These are phyloP conservation scores for Lactarius akahatsu DNA, from an alignment of 768 basidiomycete genomes.

Conservation along the genomic window DNA sequence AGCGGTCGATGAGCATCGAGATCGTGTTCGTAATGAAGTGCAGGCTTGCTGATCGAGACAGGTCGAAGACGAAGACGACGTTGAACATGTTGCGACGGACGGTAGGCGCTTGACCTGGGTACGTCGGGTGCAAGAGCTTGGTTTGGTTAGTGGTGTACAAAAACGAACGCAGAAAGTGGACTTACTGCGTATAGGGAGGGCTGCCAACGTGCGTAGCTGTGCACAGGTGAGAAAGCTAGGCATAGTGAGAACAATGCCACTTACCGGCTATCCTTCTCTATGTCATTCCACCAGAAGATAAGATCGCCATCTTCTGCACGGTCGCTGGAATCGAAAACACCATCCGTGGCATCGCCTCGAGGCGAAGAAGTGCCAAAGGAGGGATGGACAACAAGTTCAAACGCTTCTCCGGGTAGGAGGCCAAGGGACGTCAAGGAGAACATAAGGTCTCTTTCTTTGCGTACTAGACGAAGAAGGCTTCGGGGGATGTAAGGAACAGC, in stretches of 20 bases:
- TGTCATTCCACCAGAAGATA: slow-evolving; percentile 89
- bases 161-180: slow-evolving; percentile 1
- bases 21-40: slow-evolving; percentile 65
- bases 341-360: slow-evolving; percentile 55
- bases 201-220: slow-evolving; percentile 53
- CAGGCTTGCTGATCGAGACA: slow-evolving; percentile 60
- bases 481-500: not conserved
- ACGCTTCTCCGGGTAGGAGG: slow-evolving; percentile 59
- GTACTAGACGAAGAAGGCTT: slow-evolving; percentile 67
- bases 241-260: slow-evolving; percentile 29
- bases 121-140: slow-evolving; percentile 74
- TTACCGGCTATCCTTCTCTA: slow-evolving; percentile 77
- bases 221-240: not conserved
- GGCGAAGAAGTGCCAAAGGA: slow-evolving; percentile 52
- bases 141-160: slow-evolving; percentile 25
- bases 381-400: slow-evolving; percentile 71
- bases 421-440: slow-evolving; percentile 59
- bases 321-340: slow-evolving; percentile 91
- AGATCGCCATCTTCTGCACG: slow-evolving; percentile 71
- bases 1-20: slow-evolving; percentile 66
- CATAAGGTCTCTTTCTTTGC: slow-evolving; percentile 67
- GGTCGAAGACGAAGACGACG: slow-evolving; percentile 75
- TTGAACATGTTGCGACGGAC: slow-evolving; percentile 82
- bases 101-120: slow-evolving; percentile 74
- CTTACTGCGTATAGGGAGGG: slow-evolving; percentile 50